phyloP scores from a whole-genome alignment of 2,329 filamentous ascomycete genomes.

The Alternaria atra region DNA sequence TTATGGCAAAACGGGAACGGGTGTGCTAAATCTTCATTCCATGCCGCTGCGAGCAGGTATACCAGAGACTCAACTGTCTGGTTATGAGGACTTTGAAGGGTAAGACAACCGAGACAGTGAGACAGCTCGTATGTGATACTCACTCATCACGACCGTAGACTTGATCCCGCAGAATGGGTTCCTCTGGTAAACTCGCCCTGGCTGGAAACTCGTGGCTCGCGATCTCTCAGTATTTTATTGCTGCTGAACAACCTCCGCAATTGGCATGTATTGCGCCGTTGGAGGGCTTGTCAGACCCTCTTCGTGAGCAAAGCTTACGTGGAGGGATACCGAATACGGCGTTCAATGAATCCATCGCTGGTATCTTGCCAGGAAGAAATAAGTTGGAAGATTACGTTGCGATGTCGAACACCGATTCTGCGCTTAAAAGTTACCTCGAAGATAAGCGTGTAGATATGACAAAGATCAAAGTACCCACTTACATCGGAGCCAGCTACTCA shows the following conservation, averaged over 20 bases:
- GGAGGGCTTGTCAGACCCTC: constrained; percentile 52
- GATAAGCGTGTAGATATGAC: constrained; percentile 20
- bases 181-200: constrained; percentile 53
- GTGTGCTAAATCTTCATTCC: background rate
- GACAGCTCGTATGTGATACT: background rate
- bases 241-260: constrained; percentile 52
- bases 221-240: constrained; percentile 54
- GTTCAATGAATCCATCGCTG: background rate
- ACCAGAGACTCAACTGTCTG: constrained; percentile 2
- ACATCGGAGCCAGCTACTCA: constrained; percentile 22
- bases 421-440: constrained; percentile 14
- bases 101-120: background rate
- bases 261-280: constrained; percentile 56
- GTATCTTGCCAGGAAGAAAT: constrained; percentile 6
- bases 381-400: constrained; percentile 6
- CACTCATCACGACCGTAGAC: constrained; percentile 6
- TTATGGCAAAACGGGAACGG: constrained; percentile 52
- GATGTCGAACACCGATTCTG: constrained; percentile 6
- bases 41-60: constrained; percentile 8
- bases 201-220: constrained; percentile 57
- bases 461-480: constrained; percentile 20
- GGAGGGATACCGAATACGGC: background rate
- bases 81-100: constrained; percentile 53
- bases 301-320: background rate
- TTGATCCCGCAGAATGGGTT: constrained; percentile 50